A percentile compares a stretch with the other conserved stretches of the same genome.
Conservation (phyloP, 225 moss, liverwort and hornwort genomes). For the Lunularia cruciata region DNA sequence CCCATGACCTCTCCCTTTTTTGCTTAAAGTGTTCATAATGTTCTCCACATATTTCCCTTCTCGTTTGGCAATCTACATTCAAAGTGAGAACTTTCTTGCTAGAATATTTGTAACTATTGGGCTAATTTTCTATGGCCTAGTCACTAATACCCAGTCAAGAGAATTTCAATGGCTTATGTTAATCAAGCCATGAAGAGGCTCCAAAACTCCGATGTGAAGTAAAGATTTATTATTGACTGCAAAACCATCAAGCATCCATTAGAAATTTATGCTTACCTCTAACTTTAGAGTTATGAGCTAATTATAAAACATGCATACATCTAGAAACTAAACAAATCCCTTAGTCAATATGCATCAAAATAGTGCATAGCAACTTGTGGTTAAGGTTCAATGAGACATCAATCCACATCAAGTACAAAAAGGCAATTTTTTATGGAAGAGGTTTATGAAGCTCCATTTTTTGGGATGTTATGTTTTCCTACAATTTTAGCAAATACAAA, state of each 20-base stretch:
- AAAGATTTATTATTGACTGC: constrained; percentile 55
- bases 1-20: constrained; percentile 34
- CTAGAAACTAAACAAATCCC: no score
- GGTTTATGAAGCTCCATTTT: no score
- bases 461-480: no score
- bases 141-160: constrained; percentile 57
- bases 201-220: constrained; percentile 50
- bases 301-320: not conserved
- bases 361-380: no score
- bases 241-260: constrained; percentile 20
- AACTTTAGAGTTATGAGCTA: not conserved
- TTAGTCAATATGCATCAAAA: no score
- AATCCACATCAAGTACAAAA: no score
- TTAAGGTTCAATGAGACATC: no score
- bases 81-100: no score
- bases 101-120: no score
- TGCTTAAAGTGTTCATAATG: constrained; percentile 52
- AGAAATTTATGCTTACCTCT: constrained; percentile 12
- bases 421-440: no score
- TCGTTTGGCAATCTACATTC: constrained; percentile 87
- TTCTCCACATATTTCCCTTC: constrained; percentile 80
- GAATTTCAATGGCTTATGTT: constrained; percentile 45
- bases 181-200: constrained; percentile 57
- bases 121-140: no score
- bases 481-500: no score